These are phyloP conservation scores for Wickerhamiella occidentalis DNA, from an alignment of 805 yeast genomes.

Conservation along the genomic window DNA sequence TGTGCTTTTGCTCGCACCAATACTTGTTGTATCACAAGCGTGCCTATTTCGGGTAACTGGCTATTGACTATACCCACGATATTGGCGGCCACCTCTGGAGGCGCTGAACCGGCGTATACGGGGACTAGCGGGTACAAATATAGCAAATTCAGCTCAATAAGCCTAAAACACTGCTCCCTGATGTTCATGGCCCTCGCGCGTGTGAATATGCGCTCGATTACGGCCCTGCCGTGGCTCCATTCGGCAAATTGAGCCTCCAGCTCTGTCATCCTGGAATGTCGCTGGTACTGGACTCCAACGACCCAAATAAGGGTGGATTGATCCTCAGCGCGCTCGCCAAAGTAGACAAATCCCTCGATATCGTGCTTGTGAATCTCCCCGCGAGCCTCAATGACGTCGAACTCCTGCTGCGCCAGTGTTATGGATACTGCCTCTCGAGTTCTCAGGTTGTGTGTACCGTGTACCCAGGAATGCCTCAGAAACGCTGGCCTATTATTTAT, in stretches of 20 bases:
- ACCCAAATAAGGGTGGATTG: conserved; percentile 1
- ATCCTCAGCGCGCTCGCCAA: conserved; percentile 1
- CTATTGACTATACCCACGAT: conserved; percentile 50
- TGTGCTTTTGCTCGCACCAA: not conserved
- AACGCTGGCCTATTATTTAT: not conserved
- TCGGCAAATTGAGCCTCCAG: conserved; percentile 34
- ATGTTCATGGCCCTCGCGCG: conserved; percentile 38
- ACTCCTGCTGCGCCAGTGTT: not conserved
- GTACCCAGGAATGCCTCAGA: not conserved
- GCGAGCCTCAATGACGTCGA: not conserved
- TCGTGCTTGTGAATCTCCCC: conserved; percentile 3
- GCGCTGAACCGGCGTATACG: conserved; percentile 37
- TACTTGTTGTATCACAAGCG: not conserved
- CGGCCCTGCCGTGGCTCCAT: conserved; percentile 45
- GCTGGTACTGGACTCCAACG: not conserved
- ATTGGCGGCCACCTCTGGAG: conserved; percentile 44
- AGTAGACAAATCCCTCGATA: conserved; percentile 14
- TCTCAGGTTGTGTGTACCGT: not conserved
- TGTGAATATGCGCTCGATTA: conserved; percentile 39
- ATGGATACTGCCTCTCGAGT: conserved; percentile 2
- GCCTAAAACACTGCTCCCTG: conserved; percentile 34
- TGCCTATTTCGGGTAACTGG: conserved; percentile 56
- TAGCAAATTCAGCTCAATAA: conserved; percentile 46
- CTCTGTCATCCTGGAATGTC: conserved; percentile 5
- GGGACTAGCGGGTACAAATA: conserved; percentile 38